Evolutionary conservation across 176 grass and related monocot genomes (phyloP).

Genomic region (Ananas comosus): DNA sequence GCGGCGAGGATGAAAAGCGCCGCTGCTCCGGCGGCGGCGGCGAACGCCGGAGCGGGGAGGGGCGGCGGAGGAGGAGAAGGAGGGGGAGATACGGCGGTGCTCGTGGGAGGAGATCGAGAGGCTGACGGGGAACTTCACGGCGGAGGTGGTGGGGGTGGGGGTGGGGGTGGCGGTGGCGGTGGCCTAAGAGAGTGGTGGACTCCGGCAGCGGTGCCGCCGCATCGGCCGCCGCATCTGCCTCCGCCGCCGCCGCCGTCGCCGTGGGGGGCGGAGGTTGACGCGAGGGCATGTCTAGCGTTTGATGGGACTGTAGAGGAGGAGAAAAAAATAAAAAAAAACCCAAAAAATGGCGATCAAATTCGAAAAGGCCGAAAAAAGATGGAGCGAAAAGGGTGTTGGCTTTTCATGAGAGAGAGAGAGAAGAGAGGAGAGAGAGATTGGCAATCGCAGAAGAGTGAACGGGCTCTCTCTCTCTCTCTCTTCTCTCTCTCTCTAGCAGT

Average conservation of each 20-base stretch:
- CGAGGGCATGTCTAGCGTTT: slow-evolving; percentile 47
- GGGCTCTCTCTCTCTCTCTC: slow-evolving; percentile 7
- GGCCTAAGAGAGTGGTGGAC: slow-evolving; percentile 13
- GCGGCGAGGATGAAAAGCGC: slow-evolving; percentile 17
- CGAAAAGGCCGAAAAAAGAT: not conserved
- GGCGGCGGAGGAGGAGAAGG: not conserved
- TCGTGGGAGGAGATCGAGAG: slow-evolving; percentile 51
- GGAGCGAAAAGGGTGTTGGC: slow-evolving; percentile 41
- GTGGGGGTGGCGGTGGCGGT: not conserved
- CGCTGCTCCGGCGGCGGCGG: not conserved
- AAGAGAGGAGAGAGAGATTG: not conserved
- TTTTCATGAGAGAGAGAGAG: slow-evolving; percentile 31
- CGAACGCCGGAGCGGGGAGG: slow-evolving; percentile 10
- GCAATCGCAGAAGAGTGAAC: not conserved
- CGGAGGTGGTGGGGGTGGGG: slow-evolving; percentile 1
- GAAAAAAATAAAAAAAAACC: slow-evolving; percentile 19
- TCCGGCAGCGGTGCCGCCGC: not conserved
- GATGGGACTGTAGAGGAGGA: not conserved
- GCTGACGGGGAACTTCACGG: slow-evolving; percentile 48
- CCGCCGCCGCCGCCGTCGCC: not conserved
- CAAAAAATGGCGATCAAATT: too few relatives aligned
- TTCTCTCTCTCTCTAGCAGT: not conserved
- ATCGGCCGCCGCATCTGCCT: too few relatives aligned
- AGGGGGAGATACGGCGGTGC: slow-evolving; percentile 23
- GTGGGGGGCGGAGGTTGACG: slow-evolving; percentile 29